Percentiles rank a stretch among this genome's conserved stretches.
Evolutionary conservation across 495 filamentous ascomycete species (phyloP).

Genomic region (Tuber borchii): DNA sequence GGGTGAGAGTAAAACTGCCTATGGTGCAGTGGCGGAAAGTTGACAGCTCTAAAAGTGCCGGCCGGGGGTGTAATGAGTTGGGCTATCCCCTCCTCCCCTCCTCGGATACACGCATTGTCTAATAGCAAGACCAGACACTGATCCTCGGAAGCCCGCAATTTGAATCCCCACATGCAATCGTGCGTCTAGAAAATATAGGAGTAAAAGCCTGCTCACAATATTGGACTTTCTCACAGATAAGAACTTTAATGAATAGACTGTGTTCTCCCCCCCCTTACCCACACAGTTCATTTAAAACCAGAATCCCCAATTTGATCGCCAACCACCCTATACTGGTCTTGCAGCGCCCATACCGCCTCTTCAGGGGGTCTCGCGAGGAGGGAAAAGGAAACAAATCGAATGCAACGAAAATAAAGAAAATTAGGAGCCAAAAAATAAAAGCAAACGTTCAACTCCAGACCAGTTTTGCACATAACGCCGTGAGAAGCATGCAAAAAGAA

Average conservation of each 20-base stretch:
- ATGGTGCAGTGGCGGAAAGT: constrained; percentile 22
- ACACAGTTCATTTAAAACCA: background rate
- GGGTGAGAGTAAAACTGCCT: constrained; percentile 16
- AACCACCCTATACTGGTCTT: constrained; percentile 26
- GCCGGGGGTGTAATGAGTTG: constrained; percentile 14
- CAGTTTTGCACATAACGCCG: constrained; percentile 34
- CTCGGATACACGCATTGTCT: constrained; percentile 32
- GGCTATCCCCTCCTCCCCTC: constrained; percentile 23
- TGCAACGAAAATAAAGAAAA: constrained; percentile 35
- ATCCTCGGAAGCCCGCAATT: constrained; percentile 32
- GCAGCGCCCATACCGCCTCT: constrained; percentile 26
- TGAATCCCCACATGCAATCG: constrained; percentile 27
- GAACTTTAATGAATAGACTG: constrained; percentile 37
- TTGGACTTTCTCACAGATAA: constrained; percentile 37
- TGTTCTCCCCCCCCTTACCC: constrained; percentile 15
- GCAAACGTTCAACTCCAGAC: constrained; percentile 37
- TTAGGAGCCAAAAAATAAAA: constrained; percentile 18
- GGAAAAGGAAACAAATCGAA: background rate
- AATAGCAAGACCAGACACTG: constrained; percentile 30
- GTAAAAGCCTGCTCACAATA: constrained; percentile 35
- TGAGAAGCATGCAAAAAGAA: constrained; percentile 37
- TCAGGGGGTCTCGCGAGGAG: constrained; percentile 6
- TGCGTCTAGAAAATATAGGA: constrained; percentile 32
- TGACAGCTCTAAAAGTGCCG: constrained; percentile 35
- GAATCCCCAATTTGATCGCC: constrained; percentile 5